These are phyloP conservation scores for Calycina herbarum DNA, from an alignment of 2,329 filamentous ascomycete species.

Conservation along the genomic window DNA sequence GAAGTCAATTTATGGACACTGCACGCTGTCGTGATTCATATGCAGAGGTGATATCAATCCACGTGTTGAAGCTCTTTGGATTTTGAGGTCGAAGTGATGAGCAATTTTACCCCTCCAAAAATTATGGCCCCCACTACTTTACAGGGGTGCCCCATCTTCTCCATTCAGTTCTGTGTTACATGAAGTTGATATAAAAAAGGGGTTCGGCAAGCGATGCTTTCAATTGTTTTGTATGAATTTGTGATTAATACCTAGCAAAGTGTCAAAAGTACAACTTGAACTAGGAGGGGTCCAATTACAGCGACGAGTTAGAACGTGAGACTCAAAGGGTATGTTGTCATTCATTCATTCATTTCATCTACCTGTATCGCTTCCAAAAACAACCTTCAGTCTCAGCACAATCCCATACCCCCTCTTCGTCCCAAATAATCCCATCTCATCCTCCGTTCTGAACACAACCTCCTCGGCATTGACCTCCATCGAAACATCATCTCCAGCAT, in stretches of 20 bases:
- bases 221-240: neutral
- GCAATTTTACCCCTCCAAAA: conserved; percentile 3
- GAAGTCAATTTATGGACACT: neutral
- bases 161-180: neutral
- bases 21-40: neutral
- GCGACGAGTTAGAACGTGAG: too few relatives aligned
- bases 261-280: too few relatives aligned
- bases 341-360: neutral
- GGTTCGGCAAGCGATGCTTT: neutral
- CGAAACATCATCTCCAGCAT: conserved; percentile 24
- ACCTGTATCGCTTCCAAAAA: neutral
- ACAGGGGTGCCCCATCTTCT: neutral
- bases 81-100: neutral
- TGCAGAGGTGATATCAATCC: neutral
- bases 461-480: conserved; percentile 41
- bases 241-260: too few relatives aligned
- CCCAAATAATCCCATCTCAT: conserved; percentile 63
- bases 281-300: too few relatives aligned
- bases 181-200: neutral
- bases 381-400: conserved; percentile 28
- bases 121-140: neutral
- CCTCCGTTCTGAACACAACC: conserved; percentile 64
- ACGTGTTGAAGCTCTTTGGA: neutral
- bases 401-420: conserved; percentile 33
- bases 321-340: neutral